These are phyloP conservation scores for Rhexocercosporidium sp. DNA, from an alignment of 2,329 filamentous ascomycete genomes.

Conservation along the genomic window DNA sequence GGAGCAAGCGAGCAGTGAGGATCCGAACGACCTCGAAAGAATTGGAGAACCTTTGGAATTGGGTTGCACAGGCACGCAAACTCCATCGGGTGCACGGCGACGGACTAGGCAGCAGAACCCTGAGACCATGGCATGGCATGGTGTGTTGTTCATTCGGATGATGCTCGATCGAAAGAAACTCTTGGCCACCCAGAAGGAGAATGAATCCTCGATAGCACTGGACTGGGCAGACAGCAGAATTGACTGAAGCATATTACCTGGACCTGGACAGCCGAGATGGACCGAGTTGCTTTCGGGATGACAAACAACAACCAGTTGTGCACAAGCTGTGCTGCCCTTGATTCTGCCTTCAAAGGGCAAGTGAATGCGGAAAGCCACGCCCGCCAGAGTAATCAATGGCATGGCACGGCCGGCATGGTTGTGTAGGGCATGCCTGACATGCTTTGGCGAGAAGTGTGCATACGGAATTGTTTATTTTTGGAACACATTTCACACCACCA, in stretches of 20 bases:
- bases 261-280: neutral
- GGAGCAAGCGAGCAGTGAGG: conserved; percentile 10
- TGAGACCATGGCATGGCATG: neutral
- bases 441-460: conserved; percentile 7
- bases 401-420: neutral
- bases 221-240: neutral
- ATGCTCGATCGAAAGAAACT: neutral
- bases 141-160: neutral
- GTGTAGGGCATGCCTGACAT: neutral
- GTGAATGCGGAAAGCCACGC: conserved; percentile 7
- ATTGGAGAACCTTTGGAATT: neutral
- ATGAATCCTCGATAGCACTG: neutral
- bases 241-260: too few species aligned
- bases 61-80: conserved; percentile 8
- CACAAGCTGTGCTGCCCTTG: neutral
- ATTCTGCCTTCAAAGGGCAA: conserved; percentile 4
- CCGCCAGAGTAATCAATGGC: conserved; percentile 8
- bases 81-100: neutral
- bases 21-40: conserved; percentile 3
- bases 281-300: neutral
- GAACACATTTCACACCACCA: conserved; percentile 13
- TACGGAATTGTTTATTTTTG: conserved; percentile 13
- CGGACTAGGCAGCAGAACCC: neutral
- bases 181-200: neutral
- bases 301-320: neutral